Percentiles rank a stretch among this genome's conserved stretches.
Evolutionary conservation across 805 yeast species (phyloP).

Genomic region (Candida bentonensis): DNA sequence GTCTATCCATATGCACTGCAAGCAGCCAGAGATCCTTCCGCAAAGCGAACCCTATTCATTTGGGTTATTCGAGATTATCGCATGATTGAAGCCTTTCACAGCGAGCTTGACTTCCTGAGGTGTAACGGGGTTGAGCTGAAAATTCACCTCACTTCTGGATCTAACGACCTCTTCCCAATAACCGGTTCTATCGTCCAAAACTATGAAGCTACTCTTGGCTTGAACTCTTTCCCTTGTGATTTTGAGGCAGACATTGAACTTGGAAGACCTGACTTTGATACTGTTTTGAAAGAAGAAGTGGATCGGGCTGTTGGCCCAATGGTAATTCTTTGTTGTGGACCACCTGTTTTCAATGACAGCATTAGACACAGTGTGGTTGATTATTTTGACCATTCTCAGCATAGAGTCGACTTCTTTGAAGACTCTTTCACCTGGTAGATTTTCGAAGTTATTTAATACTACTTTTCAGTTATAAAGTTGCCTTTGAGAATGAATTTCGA

Average conservation of each 20-base stretch:
- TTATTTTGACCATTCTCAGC: slow-evolving; percentile 25
- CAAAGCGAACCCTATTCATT: not conserved
- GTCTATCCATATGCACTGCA: slow-evolving; percentile 30
- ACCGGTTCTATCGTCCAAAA: not conserved
- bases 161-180: too few species aligned
- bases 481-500: too few species aligned
- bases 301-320: slow-evolving; percentile 28
- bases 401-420: slow-evolving; percentile 51
- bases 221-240: too few species aligned
- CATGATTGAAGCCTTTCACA: not conserved
- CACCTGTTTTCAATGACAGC: slow-evolving; percentile 41
- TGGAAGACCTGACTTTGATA: slow-evolving; percentile 29
- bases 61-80: not conserved
- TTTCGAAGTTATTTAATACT: too few species aligned
- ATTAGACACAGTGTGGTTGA: slow-evolving; percentile 34
- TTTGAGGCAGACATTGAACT: not conserved
- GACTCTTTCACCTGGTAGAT: slow-evolving; percentile 65
- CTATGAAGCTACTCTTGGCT: too few species aligned
- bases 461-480: too few species aligned
- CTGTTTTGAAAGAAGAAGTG: slow-evolving; percentile 25
- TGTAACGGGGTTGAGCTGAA: not conserved
- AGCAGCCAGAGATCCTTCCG: not conserved
- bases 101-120: not conserved
- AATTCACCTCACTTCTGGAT: not conserved
- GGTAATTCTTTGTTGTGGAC: slow-evolving; percentile 53